Evolutionary conservation across 257 asterid species (phyloP).

Genomic region (Nicotiana noctiflora): DNA sequence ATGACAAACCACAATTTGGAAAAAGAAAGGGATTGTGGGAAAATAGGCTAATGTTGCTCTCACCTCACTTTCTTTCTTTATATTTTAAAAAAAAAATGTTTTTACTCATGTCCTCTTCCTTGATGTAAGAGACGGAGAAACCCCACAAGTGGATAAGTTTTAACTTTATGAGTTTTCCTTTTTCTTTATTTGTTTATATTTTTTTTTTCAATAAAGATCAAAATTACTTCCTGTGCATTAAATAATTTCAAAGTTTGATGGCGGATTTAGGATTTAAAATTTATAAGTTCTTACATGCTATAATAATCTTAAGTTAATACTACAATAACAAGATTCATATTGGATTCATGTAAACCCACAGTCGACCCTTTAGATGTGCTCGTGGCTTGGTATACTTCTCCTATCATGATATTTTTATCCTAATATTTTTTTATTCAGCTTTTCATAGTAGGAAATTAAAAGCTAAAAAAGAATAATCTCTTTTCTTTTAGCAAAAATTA

Average conservation of each 20-base stretch:
- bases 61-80: conserved; percentile 12
- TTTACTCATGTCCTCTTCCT: conserved; percentile 18
- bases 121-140: conserved; percentile 13
- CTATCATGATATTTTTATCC: too few species aligned
- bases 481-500: neutral
- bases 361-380: too few species aligned
- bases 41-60: conserved; percentile 10
- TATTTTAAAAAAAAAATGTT: neutral
- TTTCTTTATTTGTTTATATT: neutral
- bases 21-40: conserved; percentile 10
- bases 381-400: too few species aligned
- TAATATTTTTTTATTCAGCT: neutral
- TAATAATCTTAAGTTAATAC: too few species aligned
- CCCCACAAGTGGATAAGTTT: conserved; percentile 24
- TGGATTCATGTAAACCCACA: too few species aligned
- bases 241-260: neutral
- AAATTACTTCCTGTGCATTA: neutral
- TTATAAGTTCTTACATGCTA: too few species aligned
- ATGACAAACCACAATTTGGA: conserved; percentile 7
- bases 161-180: neutral
- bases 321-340: too few species aligned
- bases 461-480: neutral
- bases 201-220: neutral
- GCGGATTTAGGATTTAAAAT: too few species aligned
- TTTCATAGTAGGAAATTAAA: neutral